A percentile compares a stretch with the other conserved stretches of the same genome.
These are phyloP conservation scores for Monilinia polystroma DNA, from an alignment of 2,329 filamentous ascomycete species.

Conservation along the genomic window DNA sequence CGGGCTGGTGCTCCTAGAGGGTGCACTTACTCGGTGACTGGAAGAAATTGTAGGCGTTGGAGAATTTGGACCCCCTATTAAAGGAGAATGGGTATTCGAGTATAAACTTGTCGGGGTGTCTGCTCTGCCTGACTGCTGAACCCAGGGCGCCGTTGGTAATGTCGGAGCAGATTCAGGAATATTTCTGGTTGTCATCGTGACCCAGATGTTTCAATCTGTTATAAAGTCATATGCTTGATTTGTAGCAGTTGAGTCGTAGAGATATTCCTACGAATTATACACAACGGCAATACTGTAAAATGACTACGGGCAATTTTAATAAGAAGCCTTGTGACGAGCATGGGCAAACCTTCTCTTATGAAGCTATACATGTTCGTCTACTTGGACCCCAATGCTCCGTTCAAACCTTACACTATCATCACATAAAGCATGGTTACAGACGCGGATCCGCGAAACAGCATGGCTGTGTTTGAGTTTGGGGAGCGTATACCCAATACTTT, in stretches of 20 bases:
- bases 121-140: slow-evolving; percentile 1
- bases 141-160: slow-evolving; percentile 7
- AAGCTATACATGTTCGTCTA: neutral
- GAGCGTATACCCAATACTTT: slow-evolving; percentile 6
- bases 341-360: slow-evolving; percentile 2
- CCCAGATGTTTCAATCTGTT: neutral
- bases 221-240: neutral
- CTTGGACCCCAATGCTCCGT: neutral
- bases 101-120: slow-evolving; percentile 5
- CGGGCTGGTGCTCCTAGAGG: slow-evolving; percentile 7
- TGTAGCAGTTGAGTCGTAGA: neutral
- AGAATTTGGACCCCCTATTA: neutral
- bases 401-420: neutral
- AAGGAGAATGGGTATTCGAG: neutral
- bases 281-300: neutral
- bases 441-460: slow-evolving; percentile 5
- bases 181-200: neutral
- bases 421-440: slow-evolving; percentile 1
- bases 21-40: neutral
- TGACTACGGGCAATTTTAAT: neutral
- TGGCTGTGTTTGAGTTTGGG: neutral
- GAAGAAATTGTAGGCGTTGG: neutral
- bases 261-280: neutral
- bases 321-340: neutral
- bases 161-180: neutral